Conservation (phyloP, 2,329 filamentous ascomycete species). For the Nakataea oryzae region DNA sequence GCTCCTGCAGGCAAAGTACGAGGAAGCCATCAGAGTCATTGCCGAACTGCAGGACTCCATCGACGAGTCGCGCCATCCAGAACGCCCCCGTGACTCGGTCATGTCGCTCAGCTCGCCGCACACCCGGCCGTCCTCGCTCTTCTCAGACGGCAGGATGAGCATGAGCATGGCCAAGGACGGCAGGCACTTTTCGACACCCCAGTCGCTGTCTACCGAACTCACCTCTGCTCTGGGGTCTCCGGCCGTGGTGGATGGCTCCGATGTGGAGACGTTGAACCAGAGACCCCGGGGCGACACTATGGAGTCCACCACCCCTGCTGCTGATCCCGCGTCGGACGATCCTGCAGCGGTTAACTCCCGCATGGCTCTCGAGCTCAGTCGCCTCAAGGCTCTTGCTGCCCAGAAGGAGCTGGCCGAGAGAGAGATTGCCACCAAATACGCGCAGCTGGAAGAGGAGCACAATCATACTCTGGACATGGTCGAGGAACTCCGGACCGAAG, state of each 20-base stretch:
- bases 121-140: conserved; percentile 68
- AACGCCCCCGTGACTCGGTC: conserved; percentile 42
- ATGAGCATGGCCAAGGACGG: conserved; percentile 56
- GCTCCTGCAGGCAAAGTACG: conserved; percentile 76
- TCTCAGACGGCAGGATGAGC: conserved; percentile 65
- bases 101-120: conserved; percentile 40
- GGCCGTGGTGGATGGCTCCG: conserved; percentile 51
- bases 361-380: conserved; percentile 56
- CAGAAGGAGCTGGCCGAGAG: conserved; percentile 71
- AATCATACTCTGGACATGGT: conserved; percentile 74
- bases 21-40: conserved; percentile 72
- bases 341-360: neutral
- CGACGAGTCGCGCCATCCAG: conserved; percentile 64
- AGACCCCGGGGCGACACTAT: conserved; percentile 21
- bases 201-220: conserved; percentile 87
- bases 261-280: conserved; percentile 42
- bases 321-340: neutral
- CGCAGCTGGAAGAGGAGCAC: conserved; percentile 74
- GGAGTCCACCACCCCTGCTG: neutral
- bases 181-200: conserved; percentile 65
- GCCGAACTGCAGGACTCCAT: conserved; percentile 77
- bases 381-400: conserved; percentile 56
- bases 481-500: conserved; percentile 80
- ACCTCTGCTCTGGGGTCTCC: conserved; percentile 76
- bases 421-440: conserved; percentile 66